Percentiles rank a stretch among this genome's conserved stretches.
phyloP scores from a whole-genome alignment of 2,329 filamentous ascomycete genomes.

The Exophiala alcalophila region DNA sequence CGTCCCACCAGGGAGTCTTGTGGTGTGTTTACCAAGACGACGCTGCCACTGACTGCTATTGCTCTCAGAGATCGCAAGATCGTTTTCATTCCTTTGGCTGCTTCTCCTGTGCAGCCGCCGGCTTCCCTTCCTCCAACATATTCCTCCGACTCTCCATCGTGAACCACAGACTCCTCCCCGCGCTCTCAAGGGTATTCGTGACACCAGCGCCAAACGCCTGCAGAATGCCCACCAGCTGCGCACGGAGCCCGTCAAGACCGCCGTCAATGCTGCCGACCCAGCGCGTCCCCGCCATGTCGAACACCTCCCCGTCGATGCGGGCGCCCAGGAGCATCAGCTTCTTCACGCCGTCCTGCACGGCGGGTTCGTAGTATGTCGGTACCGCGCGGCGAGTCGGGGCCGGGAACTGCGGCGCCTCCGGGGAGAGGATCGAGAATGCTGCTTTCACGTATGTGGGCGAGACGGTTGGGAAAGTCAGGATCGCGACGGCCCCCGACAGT shows the following conservation, averaged over 20 bases:
- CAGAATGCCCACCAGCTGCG: conserved; percentile 77
- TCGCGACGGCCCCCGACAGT: conserved; percentile 74
- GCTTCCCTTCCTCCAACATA: conserved; percentile 67
- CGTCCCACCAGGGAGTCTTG: too few species aligned
- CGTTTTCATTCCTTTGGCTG: conserved; percentile 4
- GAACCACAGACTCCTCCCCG: conserved; percentile 78
- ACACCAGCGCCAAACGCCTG: conserved; percentile 76
- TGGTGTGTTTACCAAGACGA: too few species aligned
- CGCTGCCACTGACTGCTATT: too few species aligned
- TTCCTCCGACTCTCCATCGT: conserved; percentile 78
- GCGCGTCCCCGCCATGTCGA: conserved; percentile 69
- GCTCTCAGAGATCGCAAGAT: background rate
- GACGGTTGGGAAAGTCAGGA: conserved; percentile 76
- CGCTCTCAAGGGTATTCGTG: conserved; percentile 73
- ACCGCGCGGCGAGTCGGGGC: conserved; percentile 72
- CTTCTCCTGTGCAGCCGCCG: conserved; percentile 29
- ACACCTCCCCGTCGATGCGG: conserved; percentile 78
- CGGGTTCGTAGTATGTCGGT: conserved; percentile 75
- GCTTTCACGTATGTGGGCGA: conserved; percentile 80
- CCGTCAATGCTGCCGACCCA: conserved; percentile 77
- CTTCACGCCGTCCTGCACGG: conserved; percentile 75
- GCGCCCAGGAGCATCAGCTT: conserved; percentile 87
- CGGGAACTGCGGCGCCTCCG: conserved; percentile 67
- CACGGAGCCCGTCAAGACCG: conserved; percentile 76
- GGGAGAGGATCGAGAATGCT: conserved; percentile 73